Percentiles rank a stretch among this genome's conserved stretches.
phyloP scores from a whole-genome alignment of 768 basidiomycete species.

The Phylloporus sp. region DNA sequence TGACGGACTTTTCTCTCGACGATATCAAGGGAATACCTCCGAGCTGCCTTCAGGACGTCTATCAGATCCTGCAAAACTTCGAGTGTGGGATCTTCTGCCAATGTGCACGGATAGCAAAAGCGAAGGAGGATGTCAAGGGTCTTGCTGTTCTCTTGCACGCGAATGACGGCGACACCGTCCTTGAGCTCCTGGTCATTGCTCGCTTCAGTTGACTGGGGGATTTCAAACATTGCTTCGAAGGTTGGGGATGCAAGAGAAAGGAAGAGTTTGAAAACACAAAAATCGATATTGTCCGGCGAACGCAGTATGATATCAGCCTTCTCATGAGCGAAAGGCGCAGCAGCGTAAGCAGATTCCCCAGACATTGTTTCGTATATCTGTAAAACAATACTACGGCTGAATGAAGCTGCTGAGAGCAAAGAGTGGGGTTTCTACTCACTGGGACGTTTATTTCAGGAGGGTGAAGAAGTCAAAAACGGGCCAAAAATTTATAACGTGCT shows the following conservation, averaged over 20 bases:
- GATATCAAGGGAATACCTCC: slow-evolving; percentile 14
- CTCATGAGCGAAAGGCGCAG: slow-evolving; percentile 20
- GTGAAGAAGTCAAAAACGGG: not conserved
- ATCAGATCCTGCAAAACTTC: slow-evolving; percentile 6
- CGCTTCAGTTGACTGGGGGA: slow-evolving; percentile 22
- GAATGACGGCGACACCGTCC: slow-evolving; percentile 20
- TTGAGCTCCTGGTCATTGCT: slow-evolving; percentile 7
- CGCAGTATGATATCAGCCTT: slow-evolving; percentile 23
- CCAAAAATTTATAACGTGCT: not conserved
- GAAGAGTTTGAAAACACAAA: slow-evolving; percentile 30
- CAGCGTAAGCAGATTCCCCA: slow-evolving; percentile 1
- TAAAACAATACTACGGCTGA: not conserved
- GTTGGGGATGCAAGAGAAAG: slow-evolving; percentile 32
- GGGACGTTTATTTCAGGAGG: not conserved
- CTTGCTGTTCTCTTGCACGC: slow-evolving; percentile 17
- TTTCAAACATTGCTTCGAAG: slow-evolving; percentile 32
- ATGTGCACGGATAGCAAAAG: slow-evolving; percentile 26
- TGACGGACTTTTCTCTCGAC: slow-evolving; percentile 17
- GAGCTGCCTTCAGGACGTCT: slow-evolving; percentile 10
- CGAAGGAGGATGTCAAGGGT: slow-evolving; percentile 23
- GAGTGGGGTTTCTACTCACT: not conserved
- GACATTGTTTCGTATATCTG: not conserved
- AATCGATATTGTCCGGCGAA: slow-evolving; percentile 27
- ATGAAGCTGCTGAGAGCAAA: not conserved
- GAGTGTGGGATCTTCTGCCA: slow-evolving; percentile 16